Base-by-base conservation (phyloP, 2,329 filamentous ascomycete genomes). In the Arthroderma sp. region DNA sequence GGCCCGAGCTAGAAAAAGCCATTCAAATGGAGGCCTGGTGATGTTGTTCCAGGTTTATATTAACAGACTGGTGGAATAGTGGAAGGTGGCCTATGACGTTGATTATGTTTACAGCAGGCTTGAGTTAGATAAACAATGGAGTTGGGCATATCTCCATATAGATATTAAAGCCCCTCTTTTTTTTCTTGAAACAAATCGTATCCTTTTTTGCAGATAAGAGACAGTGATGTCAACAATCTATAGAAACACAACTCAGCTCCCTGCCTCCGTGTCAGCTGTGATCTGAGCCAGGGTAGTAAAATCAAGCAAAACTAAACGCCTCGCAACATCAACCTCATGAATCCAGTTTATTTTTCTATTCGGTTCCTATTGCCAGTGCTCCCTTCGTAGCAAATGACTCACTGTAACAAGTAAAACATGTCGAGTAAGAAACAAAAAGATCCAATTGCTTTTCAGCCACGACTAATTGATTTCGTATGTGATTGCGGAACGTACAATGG, bases 1-100 rank as follows among this genome's bases (percentile, higher is more conserved):
- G 60, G 66, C 56, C 61, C 63, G 38, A 68, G 66, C 59, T 69
- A 66, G 17, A 68, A 62, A 21, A 70, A 73, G 59, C 51, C 23
- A 28, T 39, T 38, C 51, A 54, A 25, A 37, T 39, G 51, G 51
- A 54, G 13, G 51, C 33, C 6, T 54, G 31, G 51, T 54, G 35
- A 54, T 54, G 23, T 47, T 11, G 15, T 47, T 31, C 28, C 7
- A 31, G 28, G 28, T 31, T 31, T 31, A 31, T 31, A 31, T 7
- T n/a, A n/a, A n/a, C 28, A 31, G 28, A 4, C 28, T 3, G 7
- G 28, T 31, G 28, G 28, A 31, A 31, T 3, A 31, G 28, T 31
- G 28, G 28, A 31, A 31, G 28, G 28, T 3, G 28, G 28, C 7
- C 7, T 31, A 31, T 31, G 28, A 31, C n/a, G n/a, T n/a, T n/a